phyloP scores from a whole-genome alignment of 768 basidiomycete genomes.

The Clitopilus passeckerianus region DNA sequence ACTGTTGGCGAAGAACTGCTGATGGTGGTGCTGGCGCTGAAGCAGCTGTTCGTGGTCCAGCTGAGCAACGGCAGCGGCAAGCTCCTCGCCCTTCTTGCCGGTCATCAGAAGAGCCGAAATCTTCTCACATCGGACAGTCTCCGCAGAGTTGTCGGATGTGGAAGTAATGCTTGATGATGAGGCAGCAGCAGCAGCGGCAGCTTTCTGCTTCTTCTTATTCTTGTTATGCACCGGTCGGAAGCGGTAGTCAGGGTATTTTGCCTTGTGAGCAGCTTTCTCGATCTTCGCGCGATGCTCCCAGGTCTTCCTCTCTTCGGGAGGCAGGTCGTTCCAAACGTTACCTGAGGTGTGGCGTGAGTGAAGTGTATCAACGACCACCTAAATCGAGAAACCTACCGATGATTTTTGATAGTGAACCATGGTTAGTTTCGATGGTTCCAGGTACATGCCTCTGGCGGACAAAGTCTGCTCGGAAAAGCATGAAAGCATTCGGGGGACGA shows the following conservation, averaged over 20 bases:
- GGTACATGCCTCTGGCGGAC: constrained; percentile 78
- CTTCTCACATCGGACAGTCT: constrained; percentile 63
- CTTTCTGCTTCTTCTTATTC: constrained; percentile 18
- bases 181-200: background rate
- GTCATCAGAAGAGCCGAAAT: constrained; percentile 61
- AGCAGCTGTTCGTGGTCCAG: constrained; percentile 30
- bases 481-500: constrained; percentile 82
- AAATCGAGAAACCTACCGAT: constrained; percentile 40
- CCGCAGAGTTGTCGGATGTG: constrained; percentile 33
- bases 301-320: constrained; percentile 61
- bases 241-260: constrained; percentile 61
- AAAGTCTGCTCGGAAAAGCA: constrained; percentile 81
- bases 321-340: constrained; percentile 70
- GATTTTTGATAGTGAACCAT: constrained; percentile 29
- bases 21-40: constrained; percentile 9
- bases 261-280: constrained; percentile 70
- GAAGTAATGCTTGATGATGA: constrained; percentile 5
- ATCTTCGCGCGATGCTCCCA: constrained; percentile 74
- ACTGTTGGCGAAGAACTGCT: background rate
- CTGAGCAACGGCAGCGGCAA: constrained; percentile 53
- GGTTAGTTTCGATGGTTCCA: constrained; percentile 51
- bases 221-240: constrained; percentile 53
- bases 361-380: constrained; percentile 20
- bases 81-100: constrained; percentile 67
- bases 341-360: constrained; percentile 37